Evolutionary conservation across 768 basidiomycete species (phyloP), one percentile per base, ranked within the genome.

Genomic region (Pulveroboletus ravenelii): DNA sequence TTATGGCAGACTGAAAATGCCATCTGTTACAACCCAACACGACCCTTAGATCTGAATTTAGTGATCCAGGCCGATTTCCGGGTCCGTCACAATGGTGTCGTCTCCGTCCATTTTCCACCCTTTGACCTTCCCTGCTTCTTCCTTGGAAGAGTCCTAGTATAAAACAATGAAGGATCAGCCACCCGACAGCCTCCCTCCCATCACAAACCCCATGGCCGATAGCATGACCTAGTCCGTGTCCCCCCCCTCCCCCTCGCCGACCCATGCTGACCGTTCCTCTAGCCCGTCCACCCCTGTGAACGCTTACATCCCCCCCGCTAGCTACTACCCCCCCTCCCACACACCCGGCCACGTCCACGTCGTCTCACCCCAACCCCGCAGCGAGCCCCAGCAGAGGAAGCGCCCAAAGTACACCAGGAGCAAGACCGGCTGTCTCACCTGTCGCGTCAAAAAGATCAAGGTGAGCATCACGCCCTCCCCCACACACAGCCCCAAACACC

Each of bases 391-490:
- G n/a, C 73, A 75, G 60, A 79, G 89, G 52, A 90, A 89, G 66
- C 85, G 89, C 32, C 90, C 89, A 43, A 96, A 96, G 75, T 94
- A 94, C 61, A 92, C 89, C 55, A 81, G 93, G 60, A 91, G 89
- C 70, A 93, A 95, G 74, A 93, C 92, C 1, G 93, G 93, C 20
- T 97, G 93, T 66, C 72, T 95, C 65, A 93, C 90, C 38, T 97
- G 93, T 78, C 80, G 93, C 60, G 81, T 83, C 55, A 93, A 94
- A 77, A 90, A 95, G 77, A 91, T 97, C 63, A 96, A 96, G 80
- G 89, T 89, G 55, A 47, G 78, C 64, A 48, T 48, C 49, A 2
- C 41, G 36, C n/a, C 51, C 18, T 32, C 38, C 40, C 34, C 36
- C 48, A 13, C 18, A 12, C 3, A 4, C 23, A 23, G 23, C 23